Evolutionary conservation across 192 early-diverging fungal genomes (phyloP).

Genomic region (Geranomyces variabilis): DNA sequence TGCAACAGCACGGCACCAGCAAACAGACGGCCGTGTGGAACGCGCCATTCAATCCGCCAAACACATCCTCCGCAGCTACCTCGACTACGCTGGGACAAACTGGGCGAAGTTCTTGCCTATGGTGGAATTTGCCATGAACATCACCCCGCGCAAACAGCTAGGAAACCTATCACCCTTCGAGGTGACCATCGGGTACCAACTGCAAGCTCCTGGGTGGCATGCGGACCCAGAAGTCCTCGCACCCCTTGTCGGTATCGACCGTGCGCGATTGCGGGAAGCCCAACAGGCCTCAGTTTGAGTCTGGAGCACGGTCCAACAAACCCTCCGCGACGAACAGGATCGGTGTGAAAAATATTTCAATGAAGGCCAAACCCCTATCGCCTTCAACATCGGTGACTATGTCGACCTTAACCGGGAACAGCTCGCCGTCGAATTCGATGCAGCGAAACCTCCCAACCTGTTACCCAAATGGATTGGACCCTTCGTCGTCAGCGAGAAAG

Average conservation of each 20-base stretch:
- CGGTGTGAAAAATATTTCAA: background rate
- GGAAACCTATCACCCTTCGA: slow-evolving; percentile 6
- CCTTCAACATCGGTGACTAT: background rate
- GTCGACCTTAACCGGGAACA: slow-evolving; percentile 8
- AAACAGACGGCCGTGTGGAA: slow-evolving; percentile 2
- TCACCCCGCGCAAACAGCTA: background rate
- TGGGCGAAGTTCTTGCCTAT: slow-evolving; percentile 6
- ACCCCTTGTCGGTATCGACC: background rate
- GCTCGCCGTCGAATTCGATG: background rate
- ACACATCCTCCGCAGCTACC: background rate
- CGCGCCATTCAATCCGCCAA: background rate
- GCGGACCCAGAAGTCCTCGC: background rate
- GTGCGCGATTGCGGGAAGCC: background rate
- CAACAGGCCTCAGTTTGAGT: background rate
- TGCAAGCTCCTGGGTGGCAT: slow-evolving; percentile 7
- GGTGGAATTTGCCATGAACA: background rate
- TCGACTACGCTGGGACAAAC: slow-evolving; percentile 1
- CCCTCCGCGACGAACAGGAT: slow-evolving; percentile 13
- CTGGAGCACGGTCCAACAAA: slow-evolving; percentile 11
- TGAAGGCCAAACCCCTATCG: background rate
- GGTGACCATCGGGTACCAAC: too few species aligned
- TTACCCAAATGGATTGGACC: slow-evolving; percentile 14
- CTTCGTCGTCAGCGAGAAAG: background rate
- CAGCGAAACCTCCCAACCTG: background rate
- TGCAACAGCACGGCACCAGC: slow-evolving; percentile 6